Evolutionary conservation across 2,329 filamentous ascomycete species (phyloP).

Genomic region (Lecanosticta acicola): DNA sequence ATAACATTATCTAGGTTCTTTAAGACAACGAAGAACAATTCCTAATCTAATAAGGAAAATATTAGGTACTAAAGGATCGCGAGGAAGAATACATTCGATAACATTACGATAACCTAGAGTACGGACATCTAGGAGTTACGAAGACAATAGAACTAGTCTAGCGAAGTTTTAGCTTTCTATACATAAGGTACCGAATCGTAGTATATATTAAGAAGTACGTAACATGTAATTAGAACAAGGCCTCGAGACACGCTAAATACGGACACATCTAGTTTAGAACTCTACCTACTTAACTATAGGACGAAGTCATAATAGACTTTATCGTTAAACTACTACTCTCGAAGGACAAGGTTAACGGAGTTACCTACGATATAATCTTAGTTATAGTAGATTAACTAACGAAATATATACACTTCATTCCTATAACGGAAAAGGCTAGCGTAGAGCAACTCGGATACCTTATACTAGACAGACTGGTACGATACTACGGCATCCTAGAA

Average conservation of each 20-base stretch:
- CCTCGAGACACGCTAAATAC: constrained; percentile 8
- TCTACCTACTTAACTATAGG: constrained; percentile 10
- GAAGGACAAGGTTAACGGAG: constrained; percentile 1
- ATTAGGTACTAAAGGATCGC: constrained; percentile 6
- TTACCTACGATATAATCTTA: constrained; percentile 14
- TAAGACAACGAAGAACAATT: constrained; percentile 9
- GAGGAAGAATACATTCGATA: constrained; percentile 11
- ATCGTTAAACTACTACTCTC: constrained; percentile 19
- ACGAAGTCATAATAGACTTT: neutral
- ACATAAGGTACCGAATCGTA: constrained; percentile 3
- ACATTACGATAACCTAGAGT: constrained; percentile 9
- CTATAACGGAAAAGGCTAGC: constrained; percentile 11
- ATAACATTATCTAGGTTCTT: constrained; percentile 5
- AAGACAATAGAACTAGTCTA: neutral
- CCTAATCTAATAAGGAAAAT: constrained; percentile 7
- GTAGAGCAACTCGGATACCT: constrained; percentile 16
- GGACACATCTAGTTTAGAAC: constrained; percentile 10
- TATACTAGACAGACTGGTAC: constrained; percentile 16
- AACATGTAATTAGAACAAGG: constrained; percentile 9
- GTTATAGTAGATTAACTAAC: constrained; percentile 20
- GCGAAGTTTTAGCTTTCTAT: constrained; percentile 7
- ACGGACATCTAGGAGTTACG: constrained; percentile 4
- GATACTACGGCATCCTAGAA: constrained; percentile 16
- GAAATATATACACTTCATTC: constrained; percentile 7
- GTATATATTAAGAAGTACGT: constrained; percentile 11